Percentiles rank a stretch among this genome's conserved stretches.
Conservation (phyloP, 257 asterid species). For the Lycium ferocissimum region DNA sequence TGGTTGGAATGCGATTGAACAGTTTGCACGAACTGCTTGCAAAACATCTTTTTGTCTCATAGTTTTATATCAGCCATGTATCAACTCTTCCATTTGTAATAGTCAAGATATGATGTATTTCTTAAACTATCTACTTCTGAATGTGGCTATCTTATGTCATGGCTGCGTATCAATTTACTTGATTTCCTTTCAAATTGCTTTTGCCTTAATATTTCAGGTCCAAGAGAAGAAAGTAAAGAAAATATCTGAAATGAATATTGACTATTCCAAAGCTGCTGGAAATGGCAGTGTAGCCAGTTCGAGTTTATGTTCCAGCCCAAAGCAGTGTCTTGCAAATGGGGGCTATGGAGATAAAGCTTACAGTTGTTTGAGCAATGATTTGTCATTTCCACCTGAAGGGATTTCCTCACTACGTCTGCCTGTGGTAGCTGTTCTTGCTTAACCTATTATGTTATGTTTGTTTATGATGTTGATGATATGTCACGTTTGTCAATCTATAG, state of each 20-base stretch:
- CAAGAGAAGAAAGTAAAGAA: slow-evolving; percentile 84
- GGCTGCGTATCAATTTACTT: slow-evolving; percentile 10
- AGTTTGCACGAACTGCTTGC: not conserved
- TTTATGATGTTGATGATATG: slow-evolving; percentile 27
- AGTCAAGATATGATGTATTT: slow-evolving; percentile 8
- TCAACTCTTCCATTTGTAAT: not conserved
- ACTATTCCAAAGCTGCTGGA: slow-evolving; percentile 57
- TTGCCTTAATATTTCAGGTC: slow-evolving; percentile 49
- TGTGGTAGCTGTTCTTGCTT: slow-evolving; percentile 73
- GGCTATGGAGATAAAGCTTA: slow-evolving; percentile 52
- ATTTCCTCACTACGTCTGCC: slow-evolving; percentile 68
- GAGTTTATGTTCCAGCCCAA: slow-evolving; percentile 57
- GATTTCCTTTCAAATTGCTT: slow-evolving; percentile 30
- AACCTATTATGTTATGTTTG: slow-evolving; percentile 25
- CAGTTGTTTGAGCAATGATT: slow-evolving; percentile 53
- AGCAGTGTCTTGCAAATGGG: slow-evolving; percentile 63
- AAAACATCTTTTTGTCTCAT: not conserved
- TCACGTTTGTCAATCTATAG: slow-evolving; percentile 24
- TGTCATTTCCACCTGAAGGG: slow-evolving; percentile 59
- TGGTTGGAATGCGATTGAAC: not conserved
- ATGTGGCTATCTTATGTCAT: slow-evolving; percentile 26
- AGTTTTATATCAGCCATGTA: not conserved
- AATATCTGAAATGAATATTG: slow-evolving; percentile 58
- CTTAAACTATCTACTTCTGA: not conserved
- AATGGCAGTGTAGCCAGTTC: slow-evolving; percentile 61